Evolutionary conservation across 306 rosid genomes (phyloP), one percentile per base, ranked within the genome.

Genomic region (Citrullus mucosospermus): DNA sequence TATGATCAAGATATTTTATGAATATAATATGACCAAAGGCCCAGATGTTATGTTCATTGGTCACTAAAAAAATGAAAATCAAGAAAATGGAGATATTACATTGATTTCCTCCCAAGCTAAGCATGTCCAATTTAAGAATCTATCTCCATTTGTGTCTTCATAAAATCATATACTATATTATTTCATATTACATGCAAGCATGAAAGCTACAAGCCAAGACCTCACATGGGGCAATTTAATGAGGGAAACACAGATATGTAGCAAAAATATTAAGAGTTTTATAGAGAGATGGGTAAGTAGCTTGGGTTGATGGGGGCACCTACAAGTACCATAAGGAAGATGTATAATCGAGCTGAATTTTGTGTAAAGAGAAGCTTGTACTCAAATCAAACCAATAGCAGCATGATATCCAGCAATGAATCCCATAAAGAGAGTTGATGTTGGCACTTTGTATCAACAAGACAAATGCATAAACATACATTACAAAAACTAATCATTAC

Each of bases 221-320:
- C 25, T 72, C 77, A 72, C 77, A 72, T 72, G 77, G 76, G 41
- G 57, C 56, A 22, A 70, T 70, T 46, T 70, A 70, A 70, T 22
- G 57, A 14, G 76, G 57, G 14, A 44, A 70, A 46, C 30, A 43
- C 11, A 0, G 1, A 22, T 44, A 48, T 70, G 18, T 69, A 43
- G 57, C 56, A 22, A 25, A 69, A 22, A 22, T 22, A 22, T 12
- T 25, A 46, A 44, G 12, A 44, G 7, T 44, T 46, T 2, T 25
- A 44, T 4, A 43, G 38, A 1, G 22, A 68, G 36, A 39, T 63
- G 96, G 97, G 85, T 89, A 95, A 77, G 96, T 84, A 81, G 96
- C 97, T 85, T 95, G 98, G 25, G 91, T 83, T 39, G 92, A 86
- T 63, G 89, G 88, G 75, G 92, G 90, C 66, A 80, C 82, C 97